Evolutionary conservation across 352 stramenopile species (phyloP), one percentile per base, ranked within the genome.

Genomic region (Phytophthora syringae): DNA sequence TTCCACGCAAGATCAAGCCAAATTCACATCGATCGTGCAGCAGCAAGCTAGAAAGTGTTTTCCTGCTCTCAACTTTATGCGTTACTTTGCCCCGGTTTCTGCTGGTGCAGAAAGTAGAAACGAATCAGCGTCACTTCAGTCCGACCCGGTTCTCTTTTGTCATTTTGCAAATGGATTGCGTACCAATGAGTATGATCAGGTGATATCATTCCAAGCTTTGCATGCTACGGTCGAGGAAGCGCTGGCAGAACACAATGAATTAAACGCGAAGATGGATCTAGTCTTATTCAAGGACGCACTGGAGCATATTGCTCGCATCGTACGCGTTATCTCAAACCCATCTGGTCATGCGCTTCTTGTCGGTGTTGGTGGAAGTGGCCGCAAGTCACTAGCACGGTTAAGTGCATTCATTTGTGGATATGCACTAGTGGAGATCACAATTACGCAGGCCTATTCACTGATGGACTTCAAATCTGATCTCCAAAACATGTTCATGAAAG

Each of bases 251-350:
- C 95, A 98, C 85, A 99, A 99, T 61, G 91, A 98, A 42, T 58
- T 86, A 5, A 92, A 97, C 50, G 67, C 91, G 0, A 94, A 96
- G 66, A 98, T 99, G 95, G 97, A 98, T 43, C 70, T 99, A 18
- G 96, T 99, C 0, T 99, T 99, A 68, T 99, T 99, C 73, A 71
- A 80, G 0, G 96, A 99, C 49, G 96, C 96, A 2, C 85, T 99
- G 24, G 84, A 76, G 0, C 96, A 99, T 53, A 77, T 98, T 10
- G 76, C 87, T 2, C 78, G 95, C 2, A 84, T 99, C 7, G 82
- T 85, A 3, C 86, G 96, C 3, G 97, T 99, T 49, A 61, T 99
- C 12, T 72, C 95, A 0, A 94, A 98, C 39, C 95, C 94, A 7
- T 67, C 93, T 12, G 95, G 95, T 37, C 98, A 98, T 53, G 95